Percentiles rank a stretch among this genome's conserved stretches.
These are phyloP conservation scores for Dictyophora rubrovolvata DNA, from an alignment of 768 basidiomycete genomes.

Conservation along the genomic window DNA sequence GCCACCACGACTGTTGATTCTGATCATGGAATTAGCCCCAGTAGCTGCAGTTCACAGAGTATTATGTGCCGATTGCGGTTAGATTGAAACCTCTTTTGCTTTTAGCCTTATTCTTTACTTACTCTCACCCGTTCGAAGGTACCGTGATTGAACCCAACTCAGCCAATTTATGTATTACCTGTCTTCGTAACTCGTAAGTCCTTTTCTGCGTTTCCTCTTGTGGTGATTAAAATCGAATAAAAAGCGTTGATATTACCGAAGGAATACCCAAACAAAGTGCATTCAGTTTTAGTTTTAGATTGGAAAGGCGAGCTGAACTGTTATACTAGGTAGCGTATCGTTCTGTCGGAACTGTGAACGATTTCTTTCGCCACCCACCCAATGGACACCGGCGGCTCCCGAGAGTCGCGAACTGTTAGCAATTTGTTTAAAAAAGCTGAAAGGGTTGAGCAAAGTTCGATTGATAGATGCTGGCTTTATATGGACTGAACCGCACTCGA, in stretches of 20 bases:
- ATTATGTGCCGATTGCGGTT: conserved; percentile 84
- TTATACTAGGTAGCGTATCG: conserved; percentile 62
- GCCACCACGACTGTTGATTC: background rate
- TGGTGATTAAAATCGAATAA: background rate
- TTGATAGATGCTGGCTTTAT: conserved; percentile 98
- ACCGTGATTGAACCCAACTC: conserved; percentile 86
- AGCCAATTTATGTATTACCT: conserved; percentile 84
- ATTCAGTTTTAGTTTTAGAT: background rate
- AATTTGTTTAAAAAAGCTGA: conserved; percentile 90
- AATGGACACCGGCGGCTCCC: conserved; percentile 78
- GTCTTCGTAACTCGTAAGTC: conserved; percentile 75
- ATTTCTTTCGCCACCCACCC: conserved; percentile 80
- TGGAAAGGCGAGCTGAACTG: background rate
- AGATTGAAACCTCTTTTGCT: conserved; percentile 13
- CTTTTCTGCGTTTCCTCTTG: background rate
- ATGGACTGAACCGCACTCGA: conserved; percentile 99
- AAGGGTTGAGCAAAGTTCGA: conserved; percentile 87
- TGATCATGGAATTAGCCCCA: conserved; percentile 67
- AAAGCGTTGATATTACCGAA: conserved; percentile 91
- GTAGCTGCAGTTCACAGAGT: conserved; percentile 70
- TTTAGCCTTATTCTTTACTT: background rate
- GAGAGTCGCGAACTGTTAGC: conserved; percentile 92
- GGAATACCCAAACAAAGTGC: conserved; percentile 91
- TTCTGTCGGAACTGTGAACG: conserved; percentile 96
- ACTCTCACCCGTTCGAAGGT: conserved; percentile 30